These are phyloP conservation scores for Neoascochyta sp. DNA, from an alignment of 2,329 filamentous ascomycete genomes.

Conservation along the genomic window DNA sequence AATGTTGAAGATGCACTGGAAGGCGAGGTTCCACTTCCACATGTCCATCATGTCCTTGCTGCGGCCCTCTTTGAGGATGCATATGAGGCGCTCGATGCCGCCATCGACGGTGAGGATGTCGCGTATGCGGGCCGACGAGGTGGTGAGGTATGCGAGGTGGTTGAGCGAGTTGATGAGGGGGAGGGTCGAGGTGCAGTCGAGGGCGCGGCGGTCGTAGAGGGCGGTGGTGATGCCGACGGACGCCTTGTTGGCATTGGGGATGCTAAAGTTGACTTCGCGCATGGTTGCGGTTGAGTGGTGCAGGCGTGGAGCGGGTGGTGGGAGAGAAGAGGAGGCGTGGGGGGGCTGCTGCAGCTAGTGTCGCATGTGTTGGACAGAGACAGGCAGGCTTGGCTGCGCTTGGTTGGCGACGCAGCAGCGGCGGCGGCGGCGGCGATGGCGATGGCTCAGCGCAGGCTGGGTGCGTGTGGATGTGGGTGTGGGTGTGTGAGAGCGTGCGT, in stretches of 20 bases:
- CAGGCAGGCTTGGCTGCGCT: constrained; percentile 9
- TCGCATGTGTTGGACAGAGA: constrained; percentile 27
- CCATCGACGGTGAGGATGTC: constrained; percentile 99
- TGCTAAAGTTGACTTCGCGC: constrained; percentile 99
- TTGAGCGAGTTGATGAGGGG: constrained; percentile 98
- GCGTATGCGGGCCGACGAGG: constrained; percentile 92
- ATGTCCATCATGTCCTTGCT: constrained; percentile 99
- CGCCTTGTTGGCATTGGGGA: constrained; percentile 98
- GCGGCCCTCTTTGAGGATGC: constrained; percentile 94
- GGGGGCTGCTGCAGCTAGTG: constrained; percentile 32
- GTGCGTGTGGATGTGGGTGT: neutral
- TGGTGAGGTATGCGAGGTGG: constrained; percentile 96
- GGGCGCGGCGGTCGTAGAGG: constrained; percentile 91
- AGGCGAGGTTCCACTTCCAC: constrained; percentile 99
- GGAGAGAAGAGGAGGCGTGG: constrained; percentile 13
- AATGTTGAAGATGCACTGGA: constrained; percentile 98
- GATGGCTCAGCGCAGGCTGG: neutral
- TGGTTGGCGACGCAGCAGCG: constrained; percentile 3
- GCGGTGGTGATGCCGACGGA: constrained; percentile 98
- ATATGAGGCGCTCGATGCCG: constrained; percentile 92
- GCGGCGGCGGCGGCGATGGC: neutral
- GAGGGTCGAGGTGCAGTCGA: constrained; percentile 96
- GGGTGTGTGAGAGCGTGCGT: neutral
- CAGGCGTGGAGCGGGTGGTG: constrained; percentile 11
- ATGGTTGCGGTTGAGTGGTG: constrained; percentile 61